Evolutionary conservation across 305 asterid genomes (phyloP).

Genomic region (Fraxinus platypoda): DNA sequence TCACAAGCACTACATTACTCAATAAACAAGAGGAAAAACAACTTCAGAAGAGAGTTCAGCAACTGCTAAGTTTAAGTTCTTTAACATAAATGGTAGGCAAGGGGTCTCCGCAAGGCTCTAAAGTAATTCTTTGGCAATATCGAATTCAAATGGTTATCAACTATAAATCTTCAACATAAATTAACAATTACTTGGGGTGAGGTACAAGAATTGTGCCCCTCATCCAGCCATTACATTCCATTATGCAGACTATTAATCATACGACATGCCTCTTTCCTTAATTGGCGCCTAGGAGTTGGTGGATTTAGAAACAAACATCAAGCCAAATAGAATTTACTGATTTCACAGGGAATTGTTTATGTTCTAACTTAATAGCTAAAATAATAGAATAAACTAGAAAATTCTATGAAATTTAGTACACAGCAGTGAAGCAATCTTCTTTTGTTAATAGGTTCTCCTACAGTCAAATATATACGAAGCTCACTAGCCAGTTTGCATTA

Average conservation of each 20-base stretch:
- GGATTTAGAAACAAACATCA: not conserved
- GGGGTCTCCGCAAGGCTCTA: not conserved
- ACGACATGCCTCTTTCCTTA: not conserved
- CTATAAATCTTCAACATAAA: not conserved
- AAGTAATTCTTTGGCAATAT: not conserved
- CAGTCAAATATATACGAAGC: not conserved
- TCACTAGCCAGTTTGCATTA: not conserved
- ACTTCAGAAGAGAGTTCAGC: not conserved
- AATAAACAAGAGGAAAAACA: not conserved
- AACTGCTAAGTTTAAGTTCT: not conserved
- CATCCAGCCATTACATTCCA: not conserved
- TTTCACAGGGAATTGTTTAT: not conserved
- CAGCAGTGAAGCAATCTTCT: not conserved
- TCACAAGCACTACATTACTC: not conserved
- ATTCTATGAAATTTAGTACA: not conserved
- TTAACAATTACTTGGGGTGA: not conserved
- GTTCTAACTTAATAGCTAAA: not conserved
- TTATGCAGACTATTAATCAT: not conserved
- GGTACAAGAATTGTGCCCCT: not conserved
- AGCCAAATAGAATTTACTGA: not conserved
- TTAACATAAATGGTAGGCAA: not conserved
- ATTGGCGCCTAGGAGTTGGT: not conserved
- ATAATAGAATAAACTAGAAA: not conserved
- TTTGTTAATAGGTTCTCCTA: not conserved
- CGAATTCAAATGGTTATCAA: not conserved